Evolutionary conservation across 306 rosid genomes (phyloP), one percentile per base, ranked within the genome.

Genomic region (Phaseolus lunatus): DNA sequence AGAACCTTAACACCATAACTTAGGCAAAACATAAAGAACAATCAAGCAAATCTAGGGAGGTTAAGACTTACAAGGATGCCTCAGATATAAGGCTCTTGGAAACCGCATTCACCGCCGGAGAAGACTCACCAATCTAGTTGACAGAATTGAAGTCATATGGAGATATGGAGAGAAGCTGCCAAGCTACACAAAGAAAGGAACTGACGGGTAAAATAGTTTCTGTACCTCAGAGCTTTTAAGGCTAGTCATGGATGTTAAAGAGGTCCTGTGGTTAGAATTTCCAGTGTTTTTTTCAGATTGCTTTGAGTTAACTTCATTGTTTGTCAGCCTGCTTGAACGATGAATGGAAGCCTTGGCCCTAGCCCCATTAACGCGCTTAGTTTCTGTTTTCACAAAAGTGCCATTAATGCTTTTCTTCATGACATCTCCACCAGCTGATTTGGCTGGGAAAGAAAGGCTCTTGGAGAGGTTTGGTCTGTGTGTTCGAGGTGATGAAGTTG

Each of bases 361-460:
- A 39, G 74, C 77, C 49, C 83, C 90, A 71, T 83, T 78, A 66
- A 43, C 80, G 24, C 77, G 77, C 77, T 84, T 90, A 44, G 57
- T 67, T 67, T 80, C 86, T 26, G 56, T 72, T 84, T 90, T 90
- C 77, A 45, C 50, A 2, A 80, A 83, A 68, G 80, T 63, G 31
- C 82, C 91, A 75, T 88, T 90, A 33, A 84, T 54, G 77, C 90
- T 94, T 83, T 90, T 94, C 87, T 86, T 92, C 86, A 88, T 75
- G 59, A 73, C 78, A 54, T 88, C 95, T 20, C 75, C 83, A 71
- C 67, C 57, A 76, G 81, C 76, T 74, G 88, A 76, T 84, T 82
- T 92, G n/a, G 90, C 45, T 11, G 97, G 97, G 75, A 92, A 88
- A 23, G 97, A 86, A 67, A 89, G 87, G 79, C 97, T 95, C 83